Conservation (phyloP, 2,329 filamentous ascomycete species). For the Fusarium longipes region DNA sequence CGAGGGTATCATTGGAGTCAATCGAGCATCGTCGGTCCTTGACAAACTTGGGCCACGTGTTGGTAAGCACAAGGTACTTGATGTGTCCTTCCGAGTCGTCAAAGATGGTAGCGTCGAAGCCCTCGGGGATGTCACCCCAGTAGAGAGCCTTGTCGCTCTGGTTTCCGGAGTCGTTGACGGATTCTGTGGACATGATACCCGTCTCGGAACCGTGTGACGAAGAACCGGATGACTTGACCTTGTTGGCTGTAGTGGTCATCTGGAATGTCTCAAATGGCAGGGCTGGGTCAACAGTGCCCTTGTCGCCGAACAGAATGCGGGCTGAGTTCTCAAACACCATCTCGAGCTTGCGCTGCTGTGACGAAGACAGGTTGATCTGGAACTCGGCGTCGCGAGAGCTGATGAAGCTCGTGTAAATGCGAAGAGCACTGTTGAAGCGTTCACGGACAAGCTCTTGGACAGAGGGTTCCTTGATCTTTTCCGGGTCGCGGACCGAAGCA, state of each 20-base stretch:
- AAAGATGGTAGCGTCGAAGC: conserved; percentile 67
- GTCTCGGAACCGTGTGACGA: conserved; percentile 41
- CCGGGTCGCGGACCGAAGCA: conserved; percentile 39
- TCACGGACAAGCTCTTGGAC: conserved; percentile 56
- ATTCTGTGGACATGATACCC: conserved; percentile 34
- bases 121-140: conserved; percentile 60
- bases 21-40: conserved; percentile 53
- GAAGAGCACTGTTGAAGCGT: conserved; percentile 68
- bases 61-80: conserved; percentile 63
- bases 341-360: conserved; percentile 65
- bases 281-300: conserved; percentile 54
- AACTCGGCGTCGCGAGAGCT: conserved; percentile 64
- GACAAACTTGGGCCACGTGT: conserved; percentile 54
- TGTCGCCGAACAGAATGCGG: conserved; percentile 56
- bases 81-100: conserved; percentile 69
- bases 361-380: conserved; percentile 72
- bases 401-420: conserved; percentile 50
- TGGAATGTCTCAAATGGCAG: conserved; percentile 56
- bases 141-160: conserved; percentile 49
- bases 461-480: conserved; percentile 35
- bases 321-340: conserved; percentile 67
- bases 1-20: conserved; percentile 45
- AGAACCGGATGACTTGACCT: conserved; percentile 37
- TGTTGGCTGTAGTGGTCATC: conserved; percentile 32
- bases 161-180: conserved; percentile 24